Base-by-base conservation (phyloP, 768 basidiomycete species). In the Lactarius trivialis region DNA sequence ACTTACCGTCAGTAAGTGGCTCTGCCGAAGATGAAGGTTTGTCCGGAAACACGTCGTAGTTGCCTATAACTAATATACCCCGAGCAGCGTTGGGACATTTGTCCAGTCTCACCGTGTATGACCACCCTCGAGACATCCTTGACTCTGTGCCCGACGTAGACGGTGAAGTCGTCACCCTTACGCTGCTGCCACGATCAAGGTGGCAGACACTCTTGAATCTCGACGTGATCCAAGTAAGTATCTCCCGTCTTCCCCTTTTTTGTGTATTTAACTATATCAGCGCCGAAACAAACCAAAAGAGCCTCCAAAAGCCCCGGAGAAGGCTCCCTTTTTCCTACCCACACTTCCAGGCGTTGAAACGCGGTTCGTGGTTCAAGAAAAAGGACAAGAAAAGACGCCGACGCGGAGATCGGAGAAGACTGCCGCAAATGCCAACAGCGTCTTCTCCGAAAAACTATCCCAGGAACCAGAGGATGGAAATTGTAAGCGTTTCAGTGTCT, bases 171-270 rank as follows among this genome's bases (percentile, higher is more conserved):
- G 82, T 98, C 55, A 98, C 97, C 1, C 76, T 99, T 21, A 95
- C 96, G 7, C 78, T 95, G 26, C 79, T 98, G 43, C 97, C 97
- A 17, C 86, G 95, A 41, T 86, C 93, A 15, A 81, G 90, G 68
- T 99, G 97, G 97, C 93, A 97, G 74, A 95, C 97, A 0, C 76
- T 99, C n/a, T 79, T 99, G 60, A 97, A 97, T 70, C 79, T 99
- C 19, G 97, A 98, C 67, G 86, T 93, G 33, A 98, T 98, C 64
- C 87, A 91, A 73, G 92, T 90, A 67, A 41, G 81, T 73, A 4
- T 41, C 11, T 53, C 53, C 3, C 5, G 15, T 15, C 32, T 33
- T 26, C 21, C 37, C 32, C 32, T 34, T 49, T 41, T 39, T 17
- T 9, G 17, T 53, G 11, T 56, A 11, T 34, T 51, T 41, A 51